Evolutionary conservation across 805 yeast genomes (phyloP).

Genomic region (Sugiyamaella americana): DNA sequence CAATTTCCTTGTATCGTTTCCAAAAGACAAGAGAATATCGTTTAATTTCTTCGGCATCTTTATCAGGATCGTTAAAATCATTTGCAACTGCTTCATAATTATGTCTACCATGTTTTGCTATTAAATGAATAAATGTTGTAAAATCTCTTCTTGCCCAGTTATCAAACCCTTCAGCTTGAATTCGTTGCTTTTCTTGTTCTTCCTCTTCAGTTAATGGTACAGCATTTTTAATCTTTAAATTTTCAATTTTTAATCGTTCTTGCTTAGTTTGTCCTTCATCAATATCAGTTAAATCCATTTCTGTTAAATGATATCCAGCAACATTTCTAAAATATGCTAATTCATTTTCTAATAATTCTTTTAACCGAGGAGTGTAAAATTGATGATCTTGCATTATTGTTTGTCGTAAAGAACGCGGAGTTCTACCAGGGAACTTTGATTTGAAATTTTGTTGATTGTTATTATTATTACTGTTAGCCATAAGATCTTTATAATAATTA

Average conservation of each 20-base stretch:
- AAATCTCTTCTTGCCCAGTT: slow-evolving; percentile 87
- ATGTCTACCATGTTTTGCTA: slow-evolving; percentile 75
- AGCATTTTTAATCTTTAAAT: slow-evolving; percentile 65
- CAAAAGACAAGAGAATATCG: slow-evolving; percentile 77
- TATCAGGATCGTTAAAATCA: slow-evolving; percentile 66
- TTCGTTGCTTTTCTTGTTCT: slow-evolving; percentile 58
- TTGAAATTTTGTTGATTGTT: slow-evolving; percentile 47
- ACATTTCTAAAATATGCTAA: slow-evolving; percentile 68
- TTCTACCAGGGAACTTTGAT: slow-evolving; percentile 37
- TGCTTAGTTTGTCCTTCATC: slow-evolving; percentile 42
- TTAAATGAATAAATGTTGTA: slow-evolving; percentile 65
- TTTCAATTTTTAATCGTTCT: slow-evolving; percentile 41
- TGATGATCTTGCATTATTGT: slow-evolving; percentile 81
- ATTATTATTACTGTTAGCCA: slow-evolving; percentile 23
- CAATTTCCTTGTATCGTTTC: slow-evolving; percentile 68
- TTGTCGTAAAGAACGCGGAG: slow-evolving; percentile 80
- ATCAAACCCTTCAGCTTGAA: slow-evolving; percentile 60
- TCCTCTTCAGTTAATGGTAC: slow-evolving; percentile 73
- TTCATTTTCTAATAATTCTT: slow-evolving; percentile 73
- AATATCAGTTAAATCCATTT: slow-evolving; percentile 40
- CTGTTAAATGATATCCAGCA: slow-evolving; percentile 55
- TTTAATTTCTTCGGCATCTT: slow-evolving; percentile 68
- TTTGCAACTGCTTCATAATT: slow-evolving; percentile 60
- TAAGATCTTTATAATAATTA: slow-evolving; percentile 71
- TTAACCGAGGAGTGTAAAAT: slow-evolving; percentile 66